These are phyloP conservation scores for Monilinia fructigena DNA, from an alignment of 2,329 filamentous ascomycete genomes.

Conservation along the genomic window DNA sequence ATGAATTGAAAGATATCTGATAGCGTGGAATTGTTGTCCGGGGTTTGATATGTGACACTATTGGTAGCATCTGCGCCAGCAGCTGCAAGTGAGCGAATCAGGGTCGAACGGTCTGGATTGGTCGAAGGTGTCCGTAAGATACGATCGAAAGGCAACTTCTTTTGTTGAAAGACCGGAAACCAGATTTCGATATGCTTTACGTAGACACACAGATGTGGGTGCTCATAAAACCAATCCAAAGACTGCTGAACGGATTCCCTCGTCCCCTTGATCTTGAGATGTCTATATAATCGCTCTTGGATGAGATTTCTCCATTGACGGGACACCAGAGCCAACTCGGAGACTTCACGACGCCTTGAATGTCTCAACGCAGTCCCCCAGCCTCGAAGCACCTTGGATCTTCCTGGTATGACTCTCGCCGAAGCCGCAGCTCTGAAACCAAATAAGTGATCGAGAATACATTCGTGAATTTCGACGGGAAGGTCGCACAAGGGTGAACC, in stretches of 20 bases:
- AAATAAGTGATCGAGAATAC: constrained; percentile 69
- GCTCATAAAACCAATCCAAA: constrained; percentile 56
- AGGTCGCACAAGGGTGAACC: constrained; percentile 44
- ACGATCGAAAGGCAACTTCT: constrained; percentile 34
- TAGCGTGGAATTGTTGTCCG: constrained; percentile 65
- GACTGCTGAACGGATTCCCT: constrained; percentile 60
- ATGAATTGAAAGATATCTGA: constrained; percentile 69
- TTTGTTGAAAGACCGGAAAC: constrained; percentile 66
- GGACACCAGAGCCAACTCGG: constrained; percentile 62
- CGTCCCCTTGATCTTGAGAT: constrained; percentile 74
- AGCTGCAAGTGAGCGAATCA: constrained; percentile 40
- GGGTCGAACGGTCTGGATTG: constrained; percentile 33
- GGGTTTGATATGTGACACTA: constrained; percentile 58
- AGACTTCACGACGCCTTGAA: constrained; percentile 65
- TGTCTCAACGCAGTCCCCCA: constrained; percentile 67
- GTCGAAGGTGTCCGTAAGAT: constrained; percentile 34
- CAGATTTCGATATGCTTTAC: constrained; percentile 74
- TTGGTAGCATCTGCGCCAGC: constrained; percentile 44
- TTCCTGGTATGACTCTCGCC: constrained; percentile 56
- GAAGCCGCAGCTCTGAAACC: constrained; percentile 64
- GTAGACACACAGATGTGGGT: constrained; percentile 59
- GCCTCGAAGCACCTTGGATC: constrained; percentile 51
- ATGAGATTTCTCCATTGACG: constrained; percentile 65
- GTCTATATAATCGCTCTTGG: constrained; percentile 70
- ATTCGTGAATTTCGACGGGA: constrained; percentile 70